phyloP scores from a whole-genome alignment of 345 rosid species.

The Brassica juncea region DNA sequence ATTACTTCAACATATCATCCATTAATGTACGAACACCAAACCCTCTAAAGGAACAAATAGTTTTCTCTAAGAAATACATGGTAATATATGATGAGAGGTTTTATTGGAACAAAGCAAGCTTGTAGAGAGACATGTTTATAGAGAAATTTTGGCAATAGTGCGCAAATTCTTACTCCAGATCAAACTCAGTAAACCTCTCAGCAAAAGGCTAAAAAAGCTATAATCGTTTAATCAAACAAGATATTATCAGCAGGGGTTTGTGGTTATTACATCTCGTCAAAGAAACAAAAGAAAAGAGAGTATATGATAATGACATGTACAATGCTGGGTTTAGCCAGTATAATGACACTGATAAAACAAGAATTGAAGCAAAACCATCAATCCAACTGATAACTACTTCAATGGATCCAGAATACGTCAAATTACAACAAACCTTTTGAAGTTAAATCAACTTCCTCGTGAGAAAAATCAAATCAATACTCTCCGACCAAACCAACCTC shows the following conservation, averaged over 20 bases:
- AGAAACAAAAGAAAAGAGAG: neutral
- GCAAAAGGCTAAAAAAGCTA: too few species aligned
- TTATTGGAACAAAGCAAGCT: too few species aligned
- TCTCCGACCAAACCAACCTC: neutral
- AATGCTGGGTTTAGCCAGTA: neutral
- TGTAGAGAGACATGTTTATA: too few species aligned
- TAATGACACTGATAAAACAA: conserved; percentile 5
- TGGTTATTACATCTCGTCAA: neutral
- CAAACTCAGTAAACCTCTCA: too few species aligned
- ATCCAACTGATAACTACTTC: neutral
- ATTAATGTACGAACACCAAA: neutral
- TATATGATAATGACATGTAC: neutral
- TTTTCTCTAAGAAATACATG: neutral
- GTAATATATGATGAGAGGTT: neutral
- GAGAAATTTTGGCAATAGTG: too few species aligned
- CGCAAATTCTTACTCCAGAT: too few species aligned
- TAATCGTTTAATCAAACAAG: too few species aligned
- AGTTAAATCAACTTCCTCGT: conserved; percentile 6
- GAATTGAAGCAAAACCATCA: neutral
- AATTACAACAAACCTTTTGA: neutral
- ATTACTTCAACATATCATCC: neutral
- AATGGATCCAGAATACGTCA: neutral
- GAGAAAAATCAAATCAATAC: conserved; percentile 14
- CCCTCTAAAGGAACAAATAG: neutral
- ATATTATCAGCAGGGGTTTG: too few species aligned